Base-by-base conservation (phyloP, 495 filamentous ascomycete genomes). In the Penicillium longicatenatum region DNA sequence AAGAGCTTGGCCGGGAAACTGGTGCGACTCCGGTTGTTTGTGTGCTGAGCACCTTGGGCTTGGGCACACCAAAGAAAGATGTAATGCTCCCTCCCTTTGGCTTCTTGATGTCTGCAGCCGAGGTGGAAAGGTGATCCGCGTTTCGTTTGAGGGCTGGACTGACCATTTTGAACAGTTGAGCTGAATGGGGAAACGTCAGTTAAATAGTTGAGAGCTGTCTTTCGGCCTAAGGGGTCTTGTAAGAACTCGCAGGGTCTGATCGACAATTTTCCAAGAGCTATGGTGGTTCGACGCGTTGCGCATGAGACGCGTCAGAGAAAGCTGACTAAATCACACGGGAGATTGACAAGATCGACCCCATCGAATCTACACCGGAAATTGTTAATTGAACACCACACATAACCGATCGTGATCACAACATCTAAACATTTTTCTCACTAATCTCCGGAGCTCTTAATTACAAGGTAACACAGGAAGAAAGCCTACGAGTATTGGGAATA, bases 21-120 rank as follows among this genome's bases (percentile, higher is more conserved):
- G 61, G 26, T 29, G 56, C 51, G 33, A 57, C 55, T 4, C 67
- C 39, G 44, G 61, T 8, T 72, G 43, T 51, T 84, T 84, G 6
- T 83, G 83, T 30, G 74, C 67, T 20, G 1, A 19, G 5, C 49
- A 26, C 55, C 55, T 8, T 69, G 30, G 50, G 62, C 52, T 86
- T 84, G 2, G 84, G 84, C 21, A 74, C 69, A 33, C 79, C 76
- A 66, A 89, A 89, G 73, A 89, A 89, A 16, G 86, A 83, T 2
- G 84, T 87, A 54, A 89, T 88, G 70, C 75, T 81, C 16, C 71
- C 74, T 62, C 80, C 73, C 69, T 92, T 96, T 57, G 88, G 69
- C 72, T 96, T 97, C 52, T 79, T 79, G n/a, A 58, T 52, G 29
- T 72, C 66, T 30, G 46, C 57, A 16, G 58, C 51, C 41, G 72